Base-by-base conservation (phyloP, 2,329 filamentous ascomycete species). In the Orbilia quercus region DNA sequence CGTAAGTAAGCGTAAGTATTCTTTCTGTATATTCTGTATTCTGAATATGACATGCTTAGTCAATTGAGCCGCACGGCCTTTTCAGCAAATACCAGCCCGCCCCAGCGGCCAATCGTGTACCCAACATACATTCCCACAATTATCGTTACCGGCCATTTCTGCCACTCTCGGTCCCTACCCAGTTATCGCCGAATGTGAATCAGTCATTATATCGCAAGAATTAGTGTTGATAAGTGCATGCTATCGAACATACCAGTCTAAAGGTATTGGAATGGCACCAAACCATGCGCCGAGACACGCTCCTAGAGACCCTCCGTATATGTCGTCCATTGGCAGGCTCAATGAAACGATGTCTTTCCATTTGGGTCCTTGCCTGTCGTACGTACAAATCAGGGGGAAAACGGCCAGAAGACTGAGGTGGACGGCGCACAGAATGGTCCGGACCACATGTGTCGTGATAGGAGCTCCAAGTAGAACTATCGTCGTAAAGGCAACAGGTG, bases 81-180 rank as follows among this genome's bases (percentile, higher is more conserved):
- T 5, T 84, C 84, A 75, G 81, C 83, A 36, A 83, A 78, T 67
- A 83, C 38, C 28, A 80, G 81, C 11, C 89, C 88, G 16, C 88
- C 75, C 63, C 87, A 78, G 79, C 90, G 89, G 0, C 92, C 92
- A 11, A 91, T 76, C 0, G 87, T 84, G 80, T 91, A 92, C 0
- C 95, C 95, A 4, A 87, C 81, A 81, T 96, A 98, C 16, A 90
- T 84, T 1, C 95, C 95, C 1, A 87, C 88, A 2, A 98, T 82
- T 69, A 99, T 90, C 0, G 95, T 99, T 51, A 98, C 89, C 0
- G 95, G 95, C 91, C 94, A 99, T 80, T 90, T 91, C 86, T 99
- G 95, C 95, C 95, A 99, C 77, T 96, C 92, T n/a, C 95, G 88
- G 80, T 99, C 95, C 85, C 84, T 86, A 75, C 36, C 31, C 18